Percentiles rank a stretch among this genome's conserved stretches.
Conservation (phyloP, 2,329 filamentous ascomycete species). For the Exophiala alcalophila region DNA sequence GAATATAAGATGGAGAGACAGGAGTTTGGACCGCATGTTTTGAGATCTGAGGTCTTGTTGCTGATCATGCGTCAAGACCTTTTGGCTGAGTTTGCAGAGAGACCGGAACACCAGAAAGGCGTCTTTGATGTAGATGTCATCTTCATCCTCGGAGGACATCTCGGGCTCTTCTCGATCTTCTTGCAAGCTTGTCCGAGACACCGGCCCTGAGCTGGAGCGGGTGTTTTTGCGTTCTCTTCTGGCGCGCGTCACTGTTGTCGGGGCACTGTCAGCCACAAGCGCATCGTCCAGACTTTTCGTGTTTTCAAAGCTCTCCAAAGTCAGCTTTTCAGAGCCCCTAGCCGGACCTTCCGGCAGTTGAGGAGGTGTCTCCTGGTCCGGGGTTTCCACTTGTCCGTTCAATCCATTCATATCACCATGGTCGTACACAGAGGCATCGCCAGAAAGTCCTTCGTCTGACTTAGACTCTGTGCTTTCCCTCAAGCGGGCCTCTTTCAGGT, state of each 20-base stretch:
- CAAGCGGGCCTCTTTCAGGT: constrained; percentile 78
- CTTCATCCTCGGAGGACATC: constrained; percentile 56
- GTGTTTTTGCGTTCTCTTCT: constrained; percentile 47
- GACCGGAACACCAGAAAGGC: constrained; percentile 96
- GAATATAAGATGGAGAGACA: constrained; percentile 93
- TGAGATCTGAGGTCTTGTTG: constrained; percentile 89
- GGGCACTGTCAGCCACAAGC: constrained; percentile 63
- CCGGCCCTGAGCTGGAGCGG: constrained; percentile 45
- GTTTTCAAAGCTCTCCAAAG: constrained; percentile 66
- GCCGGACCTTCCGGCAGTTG: constrained; percentile 46
- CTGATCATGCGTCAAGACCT: constrained; percentile 82
- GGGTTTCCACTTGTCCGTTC: constrained; percentile 23
- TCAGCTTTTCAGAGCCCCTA: constrained; percentile 55
- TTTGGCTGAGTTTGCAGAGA: constrained; percentile 96
- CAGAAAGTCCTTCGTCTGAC: constrained; percentile 31
- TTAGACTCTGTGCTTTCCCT: constrained; percentile 38
- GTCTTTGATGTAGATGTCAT: constrained; percentile 95
- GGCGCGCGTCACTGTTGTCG: constrained; percentile 63
- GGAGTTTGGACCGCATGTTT: constrained; percentile 93
- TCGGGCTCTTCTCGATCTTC: constrained; percentile 43
- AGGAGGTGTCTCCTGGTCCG: constrained; percentile 42
- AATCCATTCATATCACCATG: constrained; percentile 35
- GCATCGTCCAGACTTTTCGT: constrained; percentile 65
- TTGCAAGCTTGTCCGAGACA: constrained; percentile 34
- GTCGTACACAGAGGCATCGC: constrained; percentile 24